phyloP scores from a whole-genome alignment of 2,329 filamentous ascomycete genomes.

The Pestalotiopsis sp. region DNA sequence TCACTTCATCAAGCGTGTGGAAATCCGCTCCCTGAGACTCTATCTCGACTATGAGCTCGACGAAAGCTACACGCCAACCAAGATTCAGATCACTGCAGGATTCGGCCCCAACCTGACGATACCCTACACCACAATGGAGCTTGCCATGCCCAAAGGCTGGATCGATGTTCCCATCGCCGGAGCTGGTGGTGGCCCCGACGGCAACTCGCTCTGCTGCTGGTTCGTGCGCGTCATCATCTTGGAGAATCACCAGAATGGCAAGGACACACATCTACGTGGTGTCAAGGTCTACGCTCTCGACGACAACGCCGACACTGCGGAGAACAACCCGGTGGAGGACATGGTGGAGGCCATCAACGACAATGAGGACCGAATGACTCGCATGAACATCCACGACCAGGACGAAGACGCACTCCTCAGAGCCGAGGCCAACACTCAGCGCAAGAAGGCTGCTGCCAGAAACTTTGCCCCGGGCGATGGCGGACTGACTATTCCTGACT shows the following conservation, averaged over 20 bases:
- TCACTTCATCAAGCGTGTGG: constrained; percentile 82
- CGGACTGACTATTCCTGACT: constrained; percentile 38
- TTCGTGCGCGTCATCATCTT: constrained; percentile 88
- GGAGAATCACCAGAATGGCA: constrained; percentile 98
- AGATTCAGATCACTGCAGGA: constrained; percentile 85
- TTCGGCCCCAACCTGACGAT: constrained; percentile 91
- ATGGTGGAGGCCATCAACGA: constrained; percentile 34
- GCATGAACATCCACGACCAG: constrained; percentile 31
- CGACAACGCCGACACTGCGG: constrained; percentile 41
- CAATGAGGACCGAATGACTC: constrained; percentile 27
- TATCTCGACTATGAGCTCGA: constrained; percentile 91
- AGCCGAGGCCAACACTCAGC: constrained; percentile 32
- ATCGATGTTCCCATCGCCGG: constrained; percentile 73
- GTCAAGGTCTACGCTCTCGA: constrained; percentile 79
- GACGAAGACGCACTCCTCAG: constrained; percentile 34
- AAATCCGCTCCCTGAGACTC: constrained; percentile 77
- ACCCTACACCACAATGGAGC: constrained; percentile 79
- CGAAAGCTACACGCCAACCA: constrained; percentile 95
- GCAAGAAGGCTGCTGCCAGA: constrained; percentile 28
- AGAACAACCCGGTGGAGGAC: constrained; percentile 38
- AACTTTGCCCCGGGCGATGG: constrained; percentile 35
- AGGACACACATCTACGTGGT: constrained; percentile 95
- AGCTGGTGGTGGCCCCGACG: constrained; percentile 62
- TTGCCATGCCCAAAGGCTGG: constrained; percentile 85
- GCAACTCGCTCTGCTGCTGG: constrained; percentile 81